Percentiles rank a stretch among this genome's conserved stretches.
Conservation (phyloP, 177 flowering plant species). For the Tripterygium wilfordii region DNA sequence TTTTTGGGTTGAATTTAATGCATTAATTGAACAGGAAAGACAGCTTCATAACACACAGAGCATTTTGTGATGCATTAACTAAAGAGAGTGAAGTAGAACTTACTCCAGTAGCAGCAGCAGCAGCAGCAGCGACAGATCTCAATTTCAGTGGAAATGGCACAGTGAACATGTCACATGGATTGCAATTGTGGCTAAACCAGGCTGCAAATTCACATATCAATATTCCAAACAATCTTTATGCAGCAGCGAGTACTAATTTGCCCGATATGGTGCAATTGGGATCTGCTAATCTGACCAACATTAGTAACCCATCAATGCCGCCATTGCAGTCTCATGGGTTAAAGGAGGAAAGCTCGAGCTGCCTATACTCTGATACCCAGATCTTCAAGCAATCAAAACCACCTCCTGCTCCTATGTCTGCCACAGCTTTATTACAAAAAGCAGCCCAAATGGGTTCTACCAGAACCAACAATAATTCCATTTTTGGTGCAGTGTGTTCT, state of each 20-base stretch:
- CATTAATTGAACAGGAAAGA: conserved; percentile 41
- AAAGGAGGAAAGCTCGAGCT: conserved; percentile 24
- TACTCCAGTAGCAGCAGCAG: conserved; percentile 26
- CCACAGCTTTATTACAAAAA: conserved; percentile 28
- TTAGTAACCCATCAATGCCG: conserved; percentile 20
- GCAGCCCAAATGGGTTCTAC: conserved; percentile 36
- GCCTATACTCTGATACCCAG: conserved; percentile 12
- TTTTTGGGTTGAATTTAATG: conserved; percentile 8
- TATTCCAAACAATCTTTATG: neutral
- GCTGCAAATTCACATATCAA: conserved; percentile 8
- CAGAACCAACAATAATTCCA: conserved; percentile 15
- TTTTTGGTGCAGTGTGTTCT: conserved; percentile 13
- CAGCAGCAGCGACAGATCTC: conserved; percentile 29
- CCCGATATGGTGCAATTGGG: conserved; percentile 20
- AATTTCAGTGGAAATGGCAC: conserved; percentile 38
- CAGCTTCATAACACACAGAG: conserved; percentile 58
- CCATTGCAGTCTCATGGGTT: conserved; percentile 15
- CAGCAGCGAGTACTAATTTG: conserved; percentile 3
- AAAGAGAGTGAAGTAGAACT: conserved; percentile 46
- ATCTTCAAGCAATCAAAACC: conserved; percentile 15
- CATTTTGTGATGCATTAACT: conserved; percentile 55
- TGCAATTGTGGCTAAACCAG: conserved; percentile 28
- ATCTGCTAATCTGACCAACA: conserved; percentile 13
- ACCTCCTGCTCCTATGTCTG: conserved; percentile 16
- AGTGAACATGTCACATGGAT: conserved; percentile 18